Evolutionary conservation across 306 rosid genomes (phyloP), one percentile per base, ranked within the genome.

Genomic region (Vicia villosa): DNA sequence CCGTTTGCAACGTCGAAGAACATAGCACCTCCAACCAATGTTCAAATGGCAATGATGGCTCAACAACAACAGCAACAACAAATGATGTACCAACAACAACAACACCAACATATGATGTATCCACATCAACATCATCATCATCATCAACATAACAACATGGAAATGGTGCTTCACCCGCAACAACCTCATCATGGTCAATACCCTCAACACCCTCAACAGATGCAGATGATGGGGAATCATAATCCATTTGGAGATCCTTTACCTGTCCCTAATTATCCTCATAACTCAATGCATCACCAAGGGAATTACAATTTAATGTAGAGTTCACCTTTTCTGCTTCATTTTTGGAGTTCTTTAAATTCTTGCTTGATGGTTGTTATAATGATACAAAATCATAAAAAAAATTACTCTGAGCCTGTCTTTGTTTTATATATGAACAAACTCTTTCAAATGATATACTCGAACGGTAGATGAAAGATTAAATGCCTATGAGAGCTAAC

Each of bases 231-330:
- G 40, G 66, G 73, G 12, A 16, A 83, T 66, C 32, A 74, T n/a
- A 94, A 94, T 81, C 99, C 99, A 3, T 93, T 93, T 52, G 97
- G 96, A 55, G 98, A 90, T 71, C 91, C 96, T 21, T 85, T 90
- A 30, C 79, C 79, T 1, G 41, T 63, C 37, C 40, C 67, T 26
- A 70, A 45, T 75, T 74, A 86, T 46, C 79, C 88, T 16, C 86
- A 85, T 12, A 83, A 52, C 60, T 60, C 88, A 30, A 12, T 38
- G 72, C 86, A 90, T 11, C 87, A 47, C 0, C 87, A 87, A 15
- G 89, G 92, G 62, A 84, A 87, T 77, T 88, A 87, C 45, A 72
- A 77, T 76, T 83, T 91, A 75, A 82, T 87, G 8, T 94, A 87
- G 93, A 81, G 6, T 17, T 50, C 28, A 51, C 6, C 4, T 34